A percentile compares a stretch with the other conserved stretches of the same genome.
Conservation (phyloP, 768 basidiomycete genomes). For the Wakefieldia striispora region DNA sequence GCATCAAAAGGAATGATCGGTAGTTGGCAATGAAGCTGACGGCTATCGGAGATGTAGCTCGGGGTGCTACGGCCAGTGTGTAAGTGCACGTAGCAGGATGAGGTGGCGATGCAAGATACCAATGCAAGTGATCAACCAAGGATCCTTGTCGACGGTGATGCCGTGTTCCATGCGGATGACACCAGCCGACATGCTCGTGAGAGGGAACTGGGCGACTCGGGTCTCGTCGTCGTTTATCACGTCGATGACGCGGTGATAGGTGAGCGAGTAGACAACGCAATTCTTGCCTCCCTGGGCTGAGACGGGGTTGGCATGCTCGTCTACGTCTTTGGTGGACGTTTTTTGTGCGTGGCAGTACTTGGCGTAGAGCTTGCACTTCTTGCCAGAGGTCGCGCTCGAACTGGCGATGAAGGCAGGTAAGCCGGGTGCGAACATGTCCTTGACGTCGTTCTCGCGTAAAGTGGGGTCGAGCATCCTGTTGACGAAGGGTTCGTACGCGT, state of each 20-base stretch:
- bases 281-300: constrained; percentile 18
- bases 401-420: constrained; percentile 20
- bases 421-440: constrained; percentile 23
- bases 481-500: constrained; percentile 19
- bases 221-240: constrained; percentile 2
- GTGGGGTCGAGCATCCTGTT: constrained; percentile 5
- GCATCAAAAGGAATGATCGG: constrained; percentile 20
- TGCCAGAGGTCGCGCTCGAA: constrained; percentile 19
- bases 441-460: constrained; percentile 9
- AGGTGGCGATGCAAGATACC: neutral
- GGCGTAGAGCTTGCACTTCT: constrained; percentile 17
- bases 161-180: constrained; percentile 20
- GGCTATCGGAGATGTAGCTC: constrained; percentile 17
- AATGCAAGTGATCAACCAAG: constrained; percentile 5
- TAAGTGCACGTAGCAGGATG: neutral
- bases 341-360: constrained; percentile 11
- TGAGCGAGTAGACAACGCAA: constrained; percentile 21
- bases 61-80: constrained; percentile 2
- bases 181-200: constrained; percentile 14
- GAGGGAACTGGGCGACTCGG: neutral
- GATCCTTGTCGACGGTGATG: constrained; percentile 15
- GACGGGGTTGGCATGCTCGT: constrained; percentile 12
- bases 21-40: constrained; percentile 20
- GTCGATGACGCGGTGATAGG: constrained; percentile 7
- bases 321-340: constrained; percentile 11